Evolutionary conservation across 768 basidiomycete genomes (phyloP).

Genomic region (Hygrophorus russula): DNA sequence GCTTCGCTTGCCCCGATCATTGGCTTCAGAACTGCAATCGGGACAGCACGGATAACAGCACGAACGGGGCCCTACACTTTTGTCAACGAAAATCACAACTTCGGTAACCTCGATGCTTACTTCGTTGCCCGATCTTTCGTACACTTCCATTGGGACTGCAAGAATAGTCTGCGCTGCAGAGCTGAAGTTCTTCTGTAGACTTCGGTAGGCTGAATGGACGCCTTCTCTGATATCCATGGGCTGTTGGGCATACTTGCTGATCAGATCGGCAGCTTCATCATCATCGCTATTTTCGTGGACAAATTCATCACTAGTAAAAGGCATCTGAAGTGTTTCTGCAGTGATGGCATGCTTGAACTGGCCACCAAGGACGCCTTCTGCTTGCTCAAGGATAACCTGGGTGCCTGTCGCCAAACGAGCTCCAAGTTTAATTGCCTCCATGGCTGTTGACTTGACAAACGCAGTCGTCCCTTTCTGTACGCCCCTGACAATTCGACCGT

Average conservation of each 20-base stretch:
- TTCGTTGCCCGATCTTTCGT: conserved; percentile 88
- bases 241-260: conserved; percentile 90
- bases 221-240: conserved; percentile 79
- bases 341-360: conserved; percentile 57
- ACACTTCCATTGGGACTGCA: conserved; percentile 98
- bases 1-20: conserved; percentile 99
- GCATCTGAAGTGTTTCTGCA: conserved; percentile 51
- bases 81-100: conserved; percentile 3
- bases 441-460: conserved; percentile 89
- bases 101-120: conserved; percentile 27
- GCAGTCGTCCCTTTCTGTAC: conserved; percentile 89
- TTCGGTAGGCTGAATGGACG: conserved; percentile 83
- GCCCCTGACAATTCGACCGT: conserved; percentile 84
- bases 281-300: conserved; percentile 27
- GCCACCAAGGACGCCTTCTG: conserved; percentile 82
- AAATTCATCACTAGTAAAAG: conserved; percentile 23
- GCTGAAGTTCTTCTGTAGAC: conserved; percentile 74
- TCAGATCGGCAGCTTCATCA: conserved; percentile 39
- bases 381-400: conserved; percentile 93
- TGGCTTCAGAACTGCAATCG: conserved; percentile 92
- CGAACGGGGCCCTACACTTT: conserved; percentile 71
- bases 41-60: conserved; percentile 92
- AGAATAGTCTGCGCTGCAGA: conserved; percentile 97
- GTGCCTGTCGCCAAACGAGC: conserved; percentile 93
- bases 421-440: conserved; percentile 92